These are phyloP conservation scores for Colletotrichum sp. DNA, from an alignment of 2,329 filamentous ascomycete genomes.

Conservation along the genomic window DNA sequence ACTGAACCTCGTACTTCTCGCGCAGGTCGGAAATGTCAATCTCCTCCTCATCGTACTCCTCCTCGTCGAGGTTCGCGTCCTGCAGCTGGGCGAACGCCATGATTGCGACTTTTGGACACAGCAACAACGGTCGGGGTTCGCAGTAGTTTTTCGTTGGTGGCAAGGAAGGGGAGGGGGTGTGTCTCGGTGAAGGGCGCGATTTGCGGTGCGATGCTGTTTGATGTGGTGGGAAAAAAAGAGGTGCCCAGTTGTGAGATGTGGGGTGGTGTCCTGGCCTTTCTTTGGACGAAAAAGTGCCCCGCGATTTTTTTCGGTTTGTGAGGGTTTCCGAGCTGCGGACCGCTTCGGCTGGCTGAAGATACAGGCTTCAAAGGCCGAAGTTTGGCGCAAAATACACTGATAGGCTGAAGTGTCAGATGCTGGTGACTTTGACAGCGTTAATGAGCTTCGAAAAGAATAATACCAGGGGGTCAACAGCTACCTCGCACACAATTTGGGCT, in stretches of 20 bases:
- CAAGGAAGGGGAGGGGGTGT: not conserved
- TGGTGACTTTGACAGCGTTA: not conserved
- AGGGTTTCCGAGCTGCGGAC: constrained; percentile 14
- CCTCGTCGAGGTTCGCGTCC: constrained; percentile 86
- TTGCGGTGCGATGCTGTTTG: constrained; percentile 13
- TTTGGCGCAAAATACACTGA: not conserved
- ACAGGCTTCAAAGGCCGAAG: not conserved
- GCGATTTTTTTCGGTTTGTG: constrained; percentile 18
- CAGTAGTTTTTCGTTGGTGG: not conserved
- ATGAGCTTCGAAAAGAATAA: not conserved
- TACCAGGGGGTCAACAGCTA: not conserved
- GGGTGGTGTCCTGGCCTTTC: constrained; percentile 4
- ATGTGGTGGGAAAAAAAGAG: constrained; percentile 23
- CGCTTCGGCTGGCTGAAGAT: not conserved
- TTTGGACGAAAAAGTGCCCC: constrained; percentile 19
- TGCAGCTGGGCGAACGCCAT: constrained; percentile 96
- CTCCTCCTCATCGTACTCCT: constrained; percentile 89
- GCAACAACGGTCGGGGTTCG: constrained; percentile 1
- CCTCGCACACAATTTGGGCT: constrained; percentile 13
- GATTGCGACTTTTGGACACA: constrained; percentile 47
- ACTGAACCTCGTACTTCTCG: constrained; percentile 93
- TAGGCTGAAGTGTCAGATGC: not conserved
- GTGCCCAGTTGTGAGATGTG: constrained; percentile 14
- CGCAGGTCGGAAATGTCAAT: constrained; percentile 94
- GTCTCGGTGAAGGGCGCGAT: constrained; percentile 16